Evolutionary conservation across 805 yeast species (phyloP), one percentile per base, ranked within the genome.

Genomic region (Kodamaea sagamina): DNA sequence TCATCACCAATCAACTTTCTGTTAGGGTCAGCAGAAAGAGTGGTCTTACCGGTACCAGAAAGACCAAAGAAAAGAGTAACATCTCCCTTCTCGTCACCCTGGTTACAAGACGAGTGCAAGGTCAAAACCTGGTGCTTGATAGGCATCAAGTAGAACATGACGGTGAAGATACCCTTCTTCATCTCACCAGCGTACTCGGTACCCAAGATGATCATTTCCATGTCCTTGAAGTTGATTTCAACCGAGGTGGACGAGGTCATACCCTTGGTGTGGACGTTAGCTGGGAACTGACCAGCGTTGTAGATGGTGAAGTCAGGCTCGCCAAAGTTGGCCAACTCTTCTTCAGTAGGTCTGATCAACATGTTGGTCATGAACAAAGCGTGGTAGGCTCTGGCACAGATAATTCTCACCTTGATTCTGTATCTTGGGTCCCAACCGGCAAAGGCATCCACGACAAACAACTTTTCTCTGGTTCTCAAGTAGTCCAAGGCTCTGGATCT

Each of bases 341-440:
- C 93, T 25, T 75, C 81, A 21, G 96, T 84, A 53, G 99, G 99
- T 68, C 89, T 84, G 67, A 92, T 93, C 72, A 92, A 75, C 99
- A 92, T 92, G 68, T 92, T 92, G 62, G 95, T 85, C 99, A 92
- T 92, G 76, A 92, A 92, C 57, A 92, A 73, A 15, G 98, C 98
- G 64, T 92, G 99, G 78, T 92, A 92, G 44, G 99, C 98, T 68
- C 99, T 84, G 48, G 98, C 97, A 75, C 97, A 90, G 43, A 90
- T 92, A 52, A 90, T 84, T 71, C 98, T 82, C 47, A 90, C 95
- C 76, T 92, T 92, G 67, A 90, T 81, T 74, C 98, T 82, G 81
- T 92, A 92, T 62, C 88, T 83, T 62, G 97, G 97, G 68, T 92
- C 99, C 99, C 99, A 92, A 53, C 99, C 99, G 37, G 98, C 99